Evolutionary conservation across 1,284 basidiomycete species (phyloP).

Genomic region (Ceratobasidium sp.): DNA sequence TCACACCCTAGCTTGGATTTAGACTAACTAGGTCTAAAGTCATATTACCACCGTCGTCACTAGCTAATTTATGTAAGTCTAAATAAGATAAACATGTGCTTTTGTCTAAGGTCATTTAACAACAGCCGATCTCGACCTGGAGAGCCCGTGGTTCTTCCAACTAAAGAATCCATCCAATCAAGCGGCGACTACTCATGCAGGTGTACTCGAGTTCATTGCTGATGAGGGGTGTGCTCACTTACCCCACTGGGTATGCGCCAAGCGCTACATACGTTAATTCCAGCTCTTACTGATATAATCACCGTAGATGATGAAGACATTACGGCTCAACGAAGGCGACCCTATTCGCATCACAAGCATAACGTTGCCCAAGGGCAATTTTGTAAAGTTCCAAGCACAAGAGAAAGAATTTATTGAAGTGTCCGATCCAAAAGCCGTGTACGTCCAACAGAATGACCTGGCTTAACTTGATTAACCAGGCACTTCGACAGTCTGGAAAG

Average conservation of each 20-base stretch:
- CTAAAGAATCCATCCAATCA: constrained; percentile 87
- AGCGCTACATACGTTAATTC: constrained; percentile 6
- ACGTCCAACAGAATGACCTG: constrained; percentile 52
- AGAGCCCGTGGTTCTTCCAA: constrained; percentile 95
- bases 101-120: constrained; percentile 3
- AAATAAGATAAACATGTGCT: constrained; percentile 3
- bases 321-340: constrained; percentile 92
- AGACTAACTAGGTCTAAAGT: constrained; percentile 58
- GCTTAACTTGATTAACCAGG: constrained; percentile 1
- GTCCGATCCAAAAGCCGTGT: constrained; percentile 97
- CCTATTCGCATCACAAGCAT: constrained; percentile 89
- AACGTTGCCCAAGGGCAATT: constrained; percentile 88
- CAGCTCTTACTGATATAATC: too few species aligned
- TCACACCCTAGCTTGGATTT: constrained; percentile 20
- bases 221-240: constrained; percentile 95
- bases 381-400: constrained; percentile 97
- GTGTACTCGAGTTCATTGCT: constrained; percentile 98
- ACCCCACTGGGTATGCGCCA: constrained; percentile 78
- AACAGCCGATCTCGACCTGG: constrained; percentile 80
- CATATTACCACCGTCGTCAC: constrained; percentile 94
- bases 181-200: constrained; percentile 88
- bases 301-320: constrained; percentile 89
- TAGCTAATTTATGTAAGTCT: constrained; percentile 76
- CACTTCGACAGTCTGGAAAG: constrained; percentile 77
- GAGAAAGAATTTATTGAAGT: constrained; percentile 93